Evolutionary conservation across 169 alveolate genomes (phyloP).

Genomic region (Eimeria tenella): DNA sequence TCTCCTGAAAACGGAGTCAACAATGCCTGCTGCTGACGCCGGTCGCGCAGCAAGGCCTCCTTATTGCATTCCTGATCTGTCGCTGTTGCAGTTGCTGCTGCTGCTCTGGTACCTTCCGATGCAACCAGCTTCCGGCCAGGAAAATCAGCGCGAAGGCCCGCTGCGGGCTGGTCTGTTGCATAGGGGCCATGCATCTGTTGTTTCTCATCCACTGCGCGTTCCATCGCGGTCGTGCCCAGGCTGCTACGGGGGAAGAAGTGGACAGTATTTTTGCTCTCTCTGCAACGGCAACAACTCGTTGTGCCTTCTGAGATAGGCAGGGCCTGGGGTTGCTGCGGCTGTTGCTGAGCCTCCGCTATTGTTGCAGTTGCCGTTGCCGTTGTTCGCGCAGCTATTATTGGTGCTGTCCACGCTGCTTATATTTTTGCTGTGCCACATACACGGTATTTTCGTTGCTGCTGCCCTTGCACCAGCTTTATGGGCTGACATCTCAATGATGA

Average conservation of each 20-base stretch:
- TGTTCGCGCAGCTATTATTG: too few species aligned
- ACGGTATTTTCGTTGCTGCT: not conserved
- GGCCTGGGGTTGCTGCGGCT: not conserved
- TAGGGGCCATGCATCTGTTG: not conserved
- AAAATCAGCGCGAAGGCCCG: not conserved
- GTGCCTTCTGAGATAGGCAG: not conserved
- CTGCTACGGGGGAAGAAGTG: not conserved
- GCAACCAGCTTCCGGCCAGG: not conserved
- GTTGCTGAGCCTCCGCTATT: not conserved
- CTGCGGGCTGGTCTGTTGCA: not conserved
- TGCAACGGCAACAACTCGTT: not conserved
- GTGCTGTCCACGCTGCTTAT: too few species aligned
- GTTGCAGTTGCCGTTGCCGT: not conserved
- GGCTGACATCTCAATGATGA: not conserved
- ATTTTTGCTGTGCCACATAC: too few species aligned
- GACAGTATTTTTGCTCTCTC: not conserved
- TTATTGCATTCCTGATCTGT: not conserved
- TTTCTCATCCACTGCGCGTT: not conserved
- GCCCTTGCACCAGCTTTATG: not conserved
- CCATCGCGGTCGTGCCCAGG: not conserved
- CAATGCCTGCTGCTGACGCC: conserved; percentile 66
- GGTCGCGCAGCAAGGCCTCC: conserved; percentile 40
- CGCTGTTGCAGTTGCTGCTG: conserved; percentile 4
- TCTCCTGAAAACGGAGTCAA: conserved; percentile 54
- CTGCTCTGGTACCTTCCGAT: not conserved